Conservation (phyloP, 1,284 basidiomycete genomes). For the Phlebopus sp. region DNA sequence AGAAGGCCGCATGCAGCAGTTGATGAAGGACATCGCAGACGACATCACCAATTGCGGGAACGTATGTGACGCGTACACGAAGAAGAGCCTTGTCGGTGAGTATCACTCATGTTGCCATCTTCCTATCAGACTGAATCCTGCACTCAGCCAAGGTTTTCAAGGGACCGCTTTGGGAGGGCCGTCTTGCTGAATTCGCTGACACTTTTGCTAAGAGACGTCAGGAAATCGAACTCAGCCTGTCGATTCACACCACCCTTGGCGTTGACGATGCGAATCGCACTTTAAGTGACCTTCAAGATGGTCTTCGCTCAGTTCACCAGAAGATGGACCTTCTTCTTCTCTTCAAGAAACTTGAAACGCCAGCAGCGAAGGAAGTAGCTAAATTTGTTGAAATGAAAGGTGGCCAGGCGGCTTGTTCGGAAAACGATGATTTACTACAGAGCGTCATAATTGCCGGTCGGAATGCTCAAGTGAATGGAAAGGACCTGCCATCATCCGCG, state of each 20-base stretch:
- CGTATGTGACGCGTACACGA: constrained; percentile 21
- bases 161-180: constrained; percentile 16
- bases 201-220: constrained; percentile 14
- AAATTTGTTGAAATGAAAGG: constrained; percentile 4
- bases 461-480: not conserved
- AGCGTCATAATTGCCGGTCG: not conserved
- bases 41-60: constrained; percentile 24
- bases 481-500: not conserved
- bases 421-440: constrained; percentile 2
- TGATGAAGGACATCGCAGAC: constrained; percentile 14
- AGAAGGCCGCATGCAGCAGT: constrained; percentile 12
- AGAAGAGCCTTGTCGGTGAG: constrained; percentile 25
- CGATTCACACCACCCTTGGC: constrained; percentile 14
- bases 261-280: constrained; percentile 8
- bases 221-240: constrained; percentile 14
- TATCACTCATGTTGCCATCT: not conserved
- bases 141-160: constrained; percentile 17
- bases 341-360: not conserved
- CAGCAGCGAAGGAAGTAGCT: not conserved
- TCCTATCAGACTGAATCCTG: not conserved
- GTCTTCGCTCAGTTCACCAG: not conserved
- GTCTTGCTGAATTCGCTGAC: constrained; percentile 11
- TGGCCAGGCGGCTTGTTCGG: not conserved
- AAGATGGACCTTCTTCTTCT: constrained; percentile 1
- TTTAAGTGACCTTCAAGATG: constrained; percentile 1